These are phyloP conservation scores for Paracorniculantispora psalliotae DNA, from an alignment of 2,329 filamentous ascomycete genomes.

Conservation along the genomic window DNA sequence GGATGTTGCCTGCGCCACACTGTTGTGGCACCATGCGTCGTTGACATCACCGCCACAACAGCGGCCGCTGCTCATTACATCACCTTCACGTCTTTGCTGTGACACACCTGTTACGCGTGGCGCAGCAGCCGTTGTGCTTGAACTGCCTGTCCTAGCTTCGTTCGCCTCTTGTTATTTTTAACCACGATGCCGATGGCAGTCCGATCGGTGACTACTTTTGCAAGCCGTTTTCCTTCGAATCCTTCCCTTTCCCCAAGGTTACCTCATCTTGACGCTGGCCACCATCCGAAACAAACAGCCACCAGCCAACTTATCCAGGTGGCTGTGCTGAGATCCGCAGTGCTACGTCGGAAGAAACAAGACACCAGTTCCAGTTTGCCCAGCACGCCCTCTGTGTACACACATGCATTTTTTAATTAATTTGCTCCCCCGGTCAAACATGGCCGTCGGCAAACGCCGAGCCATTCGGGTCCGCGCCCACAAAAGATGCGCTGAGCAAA, in stretches of 20 bases:
- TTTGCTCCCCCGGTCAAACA: background rate
- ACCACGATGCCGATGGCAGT: no score
- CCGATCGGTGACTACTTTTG: no score
- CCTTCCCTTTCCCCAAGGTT: no score
- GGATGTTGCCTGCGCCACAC: no score
- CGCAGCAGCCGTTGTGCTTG: constrained; percentile 7
- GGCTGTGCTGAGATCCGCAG: background rate
- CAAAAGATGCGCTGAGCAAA: background rate
- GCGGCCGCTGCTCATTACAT: background rate
- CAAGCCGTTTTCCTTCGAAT: no score
- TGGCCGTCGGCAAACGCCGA: background rate
- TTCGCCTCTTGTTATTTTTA: background rate
- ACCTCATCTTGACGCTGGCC: background rate
- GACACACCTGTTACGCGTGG: background rate
- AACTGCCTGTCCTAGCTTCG: no score
- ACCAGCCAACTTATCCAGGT: background rate
- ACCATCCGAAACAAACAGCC: background rate
- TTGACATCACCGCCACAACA: constrained; percentile 7
- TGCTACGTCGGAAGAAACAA: background rate
- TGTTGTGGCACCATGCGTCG: background rate
- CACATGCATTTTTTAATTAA: background rate
- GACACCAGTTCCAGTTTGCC: no score
- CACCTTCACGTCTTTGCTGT: background rate
- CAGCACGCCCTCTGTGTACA: no score
- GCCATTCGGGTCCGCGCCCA: constrained; percentile 4